Percentiles rank a stretch among this genome's conserved stretches.
phyloP scores from a whole-genome alignment of 2,329 filamentous ascomycete genomes.

The Fusarium pininemorale region DNA sequence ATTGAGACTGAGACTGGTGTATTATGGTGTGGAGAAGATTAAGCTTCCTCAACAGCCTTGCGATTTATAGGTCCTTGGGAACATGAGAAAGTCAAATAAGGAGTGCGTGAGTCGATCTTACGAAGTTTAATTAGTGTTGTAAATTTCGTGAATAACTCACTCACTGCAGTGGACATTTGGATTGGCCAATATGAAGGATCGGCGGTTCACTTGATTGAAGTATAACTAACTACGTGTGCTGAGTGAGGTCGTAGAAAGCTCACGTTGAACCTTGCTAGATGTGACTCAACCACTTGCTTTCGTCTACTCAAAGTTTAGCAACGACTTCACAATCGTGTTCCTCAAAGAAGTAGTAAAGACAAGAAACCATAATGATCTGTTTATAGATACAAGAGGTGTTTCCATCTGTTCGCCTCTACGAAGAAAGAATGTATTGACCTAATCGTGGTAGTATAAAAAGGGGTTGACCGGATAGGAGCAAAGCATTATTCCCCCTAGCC shows the following conservation, averaged over 20 bases:
- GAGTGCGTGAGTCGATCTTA: not conserved
- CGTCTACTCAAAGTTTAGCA: not conserved
- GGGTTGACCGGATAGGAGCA: not conserved
- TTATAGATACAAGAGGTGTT: not conserved
- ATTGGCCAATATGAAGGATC: not conserved
- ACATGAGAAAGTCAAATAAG: not conserved
- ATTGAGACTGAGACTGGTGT: not conserved
- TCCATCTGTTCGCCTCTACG: not conserved
- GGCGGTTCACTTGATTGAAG: not conserved
- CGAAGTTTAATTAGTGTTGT: rapidly evolving
- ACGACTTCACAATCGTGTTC: not conserved
- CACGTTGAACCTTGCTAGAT: not conserved
- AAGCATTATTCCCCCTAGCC: no score
- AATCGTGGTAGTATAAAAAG: not conserved
- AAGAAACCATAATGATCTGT: not conserved
- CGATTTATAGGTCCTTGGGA: not conserved
- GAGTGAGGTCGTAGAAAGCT: not conserved
- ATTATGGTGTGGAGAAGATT: no score
- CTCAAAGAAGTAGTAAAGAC: not conserved
- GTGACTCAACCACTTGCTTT: not conserved
- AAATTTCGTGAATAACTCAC: no score
- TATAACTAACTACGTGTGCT: not conserved
- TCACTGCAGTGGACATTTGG: no score
- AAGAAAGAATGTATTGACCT: not conserved
- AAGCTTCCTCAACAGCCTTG: not conserved